phyloP scores from a whole-genome alignment of 129 eudicot genomes.

The Oenanthe sinensis region DNA sequence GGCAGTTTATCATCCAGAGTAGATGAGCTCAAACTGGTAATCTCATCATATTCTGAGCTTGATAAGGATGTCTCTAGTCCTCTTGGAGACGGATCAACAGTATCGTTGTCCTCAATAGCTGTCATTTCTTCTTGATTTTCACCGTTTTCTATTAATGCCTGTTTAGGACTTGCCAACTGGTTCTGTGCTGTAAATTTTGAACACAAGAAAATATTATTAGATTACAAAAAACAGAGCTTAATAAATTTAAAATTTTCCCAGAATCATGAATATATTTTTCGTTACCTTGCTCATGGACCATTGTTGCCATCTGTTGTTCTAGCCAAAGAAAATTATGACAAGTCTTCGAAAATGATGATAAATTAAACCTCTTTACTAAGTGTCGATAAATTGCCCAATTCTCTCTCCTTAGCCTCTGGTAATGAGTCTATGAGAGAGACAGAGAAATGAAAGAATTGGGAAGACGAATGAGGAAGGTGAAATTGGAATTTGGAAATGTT shows the following conservation, averaged over 20 bases:
- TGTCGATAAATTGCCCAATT: neutral
- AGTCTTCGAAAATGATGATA: neutral
- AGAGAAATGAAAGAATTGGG: neutral
- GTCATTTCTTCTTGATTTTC: conserved; percentile 17
- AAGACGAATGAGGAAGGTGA: neutral
- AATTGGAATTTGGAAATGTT: neutral
- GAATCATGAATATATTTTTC: neutral
- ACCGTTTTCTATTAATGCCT: neutral
- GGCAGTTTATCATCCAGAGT: conserved; percentile 20
- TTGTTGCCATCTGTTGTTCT: neutral
- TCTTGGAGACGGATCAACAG: conserved; percentile 52
- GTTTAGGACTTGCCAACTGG: conserved; percentile 16
- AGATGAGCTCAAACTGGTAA: neutral
- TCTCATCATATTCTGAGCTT: conserved; percentile 45
- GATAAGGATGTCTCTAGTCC: conserved; percentile 39
- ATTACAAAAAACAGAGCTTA: neutral
- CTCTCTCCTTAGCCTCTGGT: conserved; percentile 16
- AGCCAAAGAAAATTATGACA: neutral
- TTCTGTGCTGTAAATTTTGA: conserved; percentile 13
- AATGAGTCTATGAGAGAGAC: neutral
- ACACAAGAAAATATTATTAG: neutral
- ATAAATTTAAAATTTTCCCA: neutral
- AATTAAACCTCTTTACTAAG: neutral
- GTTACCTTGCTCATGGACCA: neutral
- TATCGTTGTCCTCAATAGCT: neutral